Evolutionary conservation across 345 rosid species (phyloP).

Genomic region (Cochlearia excelsa): DNA sequence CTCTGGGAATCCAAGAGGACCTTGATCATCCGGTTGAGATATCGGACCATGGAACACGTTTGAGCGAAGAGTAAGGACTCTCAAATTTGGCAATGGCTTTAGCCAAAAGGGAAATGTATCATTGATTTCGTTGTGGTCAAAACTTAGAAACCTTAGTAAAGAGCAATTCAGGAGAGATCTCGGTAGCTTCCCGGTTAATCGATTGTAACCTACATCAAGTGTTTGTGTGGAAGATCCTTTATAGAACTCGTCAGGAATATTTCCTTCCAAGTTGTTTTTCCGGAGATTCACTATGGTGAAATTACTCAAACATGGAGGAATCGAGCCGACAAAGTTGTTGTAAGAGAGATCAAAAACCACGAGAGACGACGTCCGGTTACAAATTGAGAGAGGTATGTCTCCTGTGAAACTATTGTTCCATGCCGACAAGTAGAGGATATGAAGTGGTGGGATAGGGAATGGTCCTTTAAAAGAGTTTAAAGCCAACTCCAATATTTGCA

Average conservation of each 20-base stretch:
- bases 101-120: conserved; percentile 31
- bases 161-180: conserved; percentile 27
- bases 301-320: conserved; percentile 27
- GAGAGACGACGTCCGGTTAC: conserved; percentile 22
- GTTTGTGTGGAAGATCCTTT: not conserved
- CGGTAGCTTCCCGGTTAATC: conserved; percentile 7
- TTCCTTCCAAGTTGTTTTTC: not conserved
- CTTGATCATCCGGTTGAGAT: conserved; percentile 19
- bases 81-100: conserved; percentile 25
- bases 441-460: conserved; percentile 22
- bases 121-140: conserved; percentile 18
- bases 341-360: conserved; percentile 27
- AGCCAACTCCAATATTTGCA: conserved; percentile 8
- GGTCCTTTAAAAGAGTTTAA: conserved; percentile 28
- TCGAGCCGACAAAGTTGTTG: conserved; percentile 24
- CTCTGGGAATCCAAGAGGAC: conserved; percentile 17
- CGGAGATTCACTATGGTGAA: conserved; percentile 28
- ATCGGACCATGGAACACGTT: conserved; percentile 22
- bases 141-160: not conserved
- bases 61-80: conserved; percentile 29
- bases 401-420: conserved; percentile 35
- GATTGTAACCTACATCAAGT: not conserved
- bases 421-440: conserved; percentile 25
- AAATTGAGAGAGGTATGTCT: conserved; percentile 22
- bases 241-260: not conserved